Percentiles rank a stretch among this genome's conserved stretches.
These are phyloP conservation scores for Gossypium davidsonii DNA, from an alignment of 441 rosid species.

Conservation along the genomic window DNA sequence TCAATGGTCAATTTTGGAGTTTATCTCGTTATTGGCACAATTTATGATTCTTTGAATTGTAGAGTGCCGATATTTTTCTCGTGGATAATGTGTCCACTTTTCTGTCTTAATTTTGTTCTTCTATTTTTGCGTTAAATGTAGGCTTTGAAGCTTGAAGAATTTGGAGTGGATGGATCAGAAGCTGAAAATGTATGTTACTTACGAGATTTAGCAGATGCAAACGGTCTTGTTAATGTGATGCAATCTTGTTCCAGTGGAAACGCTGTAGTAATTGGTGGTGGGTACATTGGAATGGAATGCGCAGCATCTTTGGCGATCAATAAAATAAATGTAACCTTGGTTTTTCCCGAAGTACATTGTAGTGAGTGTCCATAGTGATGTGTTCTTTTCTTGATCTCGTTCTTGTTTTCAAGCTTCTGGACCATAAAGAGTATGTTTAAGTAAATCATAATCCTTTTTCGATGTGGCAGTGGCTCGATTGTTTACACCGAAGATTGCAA, in stretches of 20 bases:
- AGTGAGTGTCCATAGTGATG: constrained; percentile 38
- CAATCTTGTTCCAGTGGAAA: constrained; percentile 58
- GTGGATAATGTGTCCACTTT: not conserved
- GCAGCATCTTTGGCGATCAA: constrained; percentile 92
- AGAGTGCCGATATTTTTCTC: not conserved
- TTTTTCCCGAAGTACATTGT: constrained; percentile 95
- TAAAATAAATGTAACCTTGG: constrained; percentile 86
- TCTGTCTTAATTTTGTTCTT: not conserved
- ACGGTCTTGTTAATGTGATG: constrained; percentile 63
- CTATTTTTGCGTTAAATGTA: constrained; percentile 22
- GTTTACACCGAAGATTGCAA: constrained; percentile 83
- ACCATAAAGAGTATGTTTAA: not conserved
- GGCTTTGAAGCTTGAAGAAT: constrained; percentile 95
- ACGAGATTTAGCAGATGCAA: constrained; percentile 74
- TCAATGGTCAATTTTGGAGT: too few relatives aligned
- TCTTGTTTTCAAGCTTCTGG: not conserved
- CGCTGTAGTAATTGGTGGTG: constrained; percentile 93
- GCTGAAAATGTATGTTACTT: constrained; percentile 90
- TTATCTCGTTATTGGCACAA: not conserved
- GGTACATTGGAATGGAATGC: constrained; percentile 98
- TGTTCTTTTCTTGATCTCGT: not conserved
- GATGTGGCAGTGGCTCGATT: constrained; percentile 73
- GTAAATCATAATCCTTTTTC: constrained; percentile 8
- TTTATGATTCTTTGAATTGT: not conserved
- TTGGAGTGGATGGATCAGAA: constrained; percentile 78